phyloP scores from a whole-genome alignment of 2,329 filamentous ascomycete genomes.

The Aspergillus sp. region DNA sequence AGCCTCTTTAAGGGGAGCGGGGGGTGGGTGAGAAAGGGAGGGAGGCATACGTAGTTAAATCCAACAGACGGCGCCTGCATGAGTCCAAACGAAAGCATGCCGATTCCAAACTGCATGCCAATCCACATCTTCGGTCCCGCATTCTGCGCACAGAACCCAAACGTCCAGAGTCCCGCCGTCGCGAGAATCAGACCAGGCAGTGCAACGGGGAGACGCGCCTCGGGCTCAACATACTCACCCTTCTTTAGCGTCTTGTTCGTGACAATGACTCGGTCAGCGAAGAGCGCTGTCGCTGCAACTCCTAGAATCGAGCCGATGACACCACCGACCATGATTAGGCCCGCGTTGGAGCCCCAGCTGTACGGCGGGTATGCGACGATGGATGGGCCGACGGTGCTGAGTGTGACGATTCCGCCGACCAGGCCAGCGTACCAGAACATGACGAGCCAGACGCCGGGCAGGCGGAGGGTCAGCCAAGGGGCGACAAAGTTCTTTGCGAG shows the following conservation, averaged over 20 bases:
- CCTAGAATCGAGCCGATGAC: conserved; percentile 14
- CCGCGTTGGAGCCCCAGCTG: conserved; percentile 16
- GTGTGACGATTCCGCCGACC: conserved; percentile 16
- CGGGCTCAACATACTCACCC: conserved; percentile 12
- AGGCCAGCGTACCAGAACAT: conserved; percentile 20
- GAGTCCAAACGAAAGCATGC: conserved; percentile 18
- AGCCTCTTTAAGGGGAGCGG: neutral
- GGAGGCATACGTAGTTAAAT: conserved; percentile 16
- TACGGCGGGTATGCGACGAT: conserved; percentile 16
- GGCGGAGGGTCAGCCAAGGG: conserved; percentile 15
- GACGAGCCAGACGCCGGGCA: conserved; percentile 19
- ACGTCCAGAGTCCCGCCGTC: conserved; percentile 16
- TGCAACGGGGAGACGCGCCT: conserved; percentile 9
- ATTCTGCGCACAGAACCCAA: conserved; percentile 16
- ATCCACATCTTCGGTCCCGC: conserved; percentile 15
- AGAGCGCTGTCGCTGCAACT: neutral
- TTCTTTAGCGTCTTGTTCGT: conserved; percentile 14
- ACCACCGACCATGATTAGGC: conserved; percentile 15
- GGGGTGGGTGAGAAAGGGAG: neutral
- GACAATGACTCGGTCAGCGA: conserved; percentile 11
- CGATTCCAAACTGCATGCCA: conserved; percentile 19
- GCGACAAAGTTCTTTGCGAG: conserved; percentile 7
- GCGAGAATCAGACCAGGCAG: conserved; percentile 15
- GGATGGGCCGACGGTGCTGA: conserved; percentile 15
- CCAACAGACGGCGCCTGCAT: conserved; percentile 20